These are phyloP conservation scores for Mortierella sp. DNA, from an alignment of 371 early-diverging fungal genomes.

Conservation along the genomic window DNA sequence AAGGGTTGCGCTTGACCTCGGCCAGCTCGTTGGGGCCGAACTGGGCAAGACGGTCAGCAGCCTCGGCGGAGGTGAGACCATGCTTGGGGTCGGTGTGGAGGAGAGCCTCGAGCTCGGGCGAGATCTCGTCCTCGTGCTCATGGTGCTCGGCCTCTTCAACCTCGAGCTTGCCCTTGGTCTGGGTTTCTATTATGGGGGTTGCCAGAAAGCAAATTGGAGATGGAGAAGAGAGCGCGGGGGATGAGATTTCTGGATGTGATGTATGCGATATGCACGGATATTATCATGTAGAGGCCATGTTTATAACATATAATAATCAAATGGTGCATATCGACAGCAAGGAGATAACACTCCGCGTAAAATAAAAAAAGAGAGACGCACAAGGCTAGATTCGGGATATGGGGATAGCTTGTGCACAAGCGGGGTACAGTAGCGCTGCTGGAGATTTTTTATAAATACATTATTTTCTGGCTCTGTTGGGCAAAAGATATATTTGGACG, in stretches of 20 bases:
- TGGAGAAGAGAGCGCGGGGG: not conserved
- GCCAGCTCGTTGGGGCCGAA: slow-evolving; percentile 83
- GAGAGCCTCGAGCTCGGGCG: slow-evolving; percentile 78
- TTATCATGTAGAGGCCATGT: no score
- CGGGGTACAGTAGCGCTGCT: no score
- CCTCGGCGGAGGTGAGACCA: slow-evolving; percentile 72
- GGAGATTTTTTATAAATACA: no score
- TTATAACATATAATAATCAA: no score
- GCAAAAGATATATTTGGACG: no score
- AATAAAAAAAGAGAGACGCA: no score
- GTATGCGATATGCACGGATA: not conserved
- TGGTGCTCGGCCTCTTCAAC: slow-evolving; percentile 70
- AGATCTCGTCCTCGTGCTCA: slow-evolving; percentile 75
- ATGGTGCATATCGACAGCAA: no score
- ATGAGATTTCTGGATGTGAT: not conserved
- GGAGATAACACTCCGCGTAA: no score
- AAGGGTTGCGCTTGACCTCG: slow-evolving; percentile 84
- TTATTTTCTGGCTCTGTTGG: no score
- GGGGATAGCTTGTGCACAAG: no score
- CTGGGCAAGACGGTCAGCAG: slow-evolving; percentile 62
- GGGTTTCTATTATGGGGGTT: slow-evolving; percentile 10
- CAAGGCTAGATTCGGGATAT: no score
- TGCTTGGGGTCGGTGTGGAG: slow-evolving; percentile 76
- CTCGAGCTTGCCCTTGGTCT: slow-evolving; percentile 48
- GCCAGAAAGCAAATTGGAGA: not conserved